A percentile compares a stretch with the other conserved stretches of the same genome.
These are phyloP conservation scores for Boechera retrofracta DNA, from an alignment of 345 rosid species.

Conservation along the genomic window DNA sequence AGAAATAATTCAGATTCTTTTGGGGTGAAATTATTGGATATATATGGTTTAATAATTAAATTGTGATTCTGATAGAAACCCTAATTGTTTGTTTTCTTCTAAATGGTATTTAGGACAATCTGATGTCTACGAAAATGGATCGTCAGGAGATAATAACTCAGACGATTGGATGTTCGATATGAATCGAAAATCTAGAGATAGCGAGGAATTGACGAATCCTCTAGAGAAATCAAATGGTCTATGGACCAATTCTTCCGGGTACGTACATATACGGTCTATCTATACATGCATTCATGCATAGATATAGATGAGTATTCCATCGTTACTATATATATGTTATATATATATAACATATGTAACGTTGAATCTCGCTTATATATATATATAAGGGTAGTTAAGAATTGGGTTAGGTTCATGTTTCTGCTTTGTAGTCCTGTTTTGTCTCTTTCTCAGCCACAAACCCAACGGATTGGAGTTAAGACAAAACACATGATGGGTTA, in stretches of 20 bases:
- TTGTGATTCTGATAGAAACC: constrained; percentile 21
- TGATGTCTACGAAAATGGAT: constrained; percentile 83
- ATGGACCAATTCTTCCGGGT: constrained; percentile 50
- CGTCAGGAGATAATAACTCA: constrained; percentile 91
- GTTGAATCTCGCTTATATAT: not conserved
- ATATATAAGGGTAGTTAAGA: constrained; percentile 1
- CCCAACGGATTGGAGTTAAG: constrained; percentile 45
- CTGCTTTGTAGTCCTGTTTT: constrained; percentile 36
- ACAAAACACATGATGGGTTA: constrained; percentile 60
- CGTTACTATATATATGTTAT: not conserved
- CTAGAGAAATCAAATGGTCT: constrained; percentile 40
- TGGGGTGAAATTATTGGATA: not conserved
- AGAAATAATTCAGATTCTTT: constrained; percentile 26
- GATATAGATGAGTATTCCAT: constrained; percentile 17
- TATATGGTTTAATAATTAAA: not conserved
- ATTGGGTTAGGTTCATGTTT: constrained; percentile 24
- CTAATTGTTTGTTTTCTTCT: not conserved
- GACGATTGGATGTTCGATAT: constrained; percentile 83
- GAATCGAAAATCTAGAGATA: constrained; percentile 59
- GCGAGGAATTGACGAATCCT: constrained; percentile 57
- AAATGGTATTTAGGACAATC: constrained; percentile 62
- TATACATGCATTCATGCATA: constrained; percentile 45
- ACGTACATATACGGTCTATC: constrained; percentile 16
- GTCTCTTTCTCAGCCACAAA: constrained; percentile 36
- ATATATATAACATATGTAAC: not conserved